Base-by-base conservation (phyloP, 805 yeast genomes). In the Huiozyma sinensis region DNA sequence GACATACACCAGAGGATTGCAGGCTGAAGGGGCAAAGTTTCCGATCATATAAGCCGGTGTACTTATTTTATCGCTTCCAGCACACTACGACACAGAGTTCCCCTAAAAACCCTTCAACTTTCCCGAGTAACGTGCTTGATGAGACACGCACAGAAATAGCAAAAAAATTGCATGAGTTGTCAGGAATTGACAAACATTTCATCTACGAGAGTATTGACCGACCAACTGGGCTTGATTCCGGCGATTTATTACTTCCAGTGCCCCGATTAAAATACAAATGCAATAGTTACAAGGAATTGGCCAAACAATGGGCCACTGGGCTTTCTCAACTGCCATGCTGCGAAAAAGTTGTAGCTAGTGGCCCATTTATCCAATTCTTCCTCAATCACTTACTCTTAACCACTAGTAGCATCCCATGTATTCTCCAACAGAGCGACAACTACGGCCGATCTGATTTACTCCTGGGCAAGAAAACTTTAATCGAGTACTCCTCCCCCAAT, bases 401-500 rank as follows among this genome's bases (percentile, higher is more conserved):
- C 63, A 73, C 79, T 50, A 67, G 81, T 46, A 88, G 86, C 31
- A 68, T 85, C 44, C 80, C 79, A 49, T 89, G 82, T 56, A 68
- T 81, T 37, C 73, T 89, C 53, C 67, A 68, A 41, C 74, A 82
- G 64, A 71, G 70, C 44, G 66, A 70, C 32, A 58, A 60, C 4
- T 92, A 77, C 63, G 98, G 98, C 52, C 67, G 78, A 39, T 70
- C 81, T 54, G 85, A 88, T 40, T 55, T 84, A 44, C 96, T 92
- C 46, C 66, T 66, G 36, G 79, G 78, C 50, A 83, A 87, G 68
- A 81, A 71, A 50, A 72, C 83, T 12, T 56, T 88, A 38, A 74
- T 92, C 55, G 99, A 92, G 66, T 92, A 92, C 59, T 86, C 96
- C 2, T 89, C 97, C 33, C 99, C 99, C 51, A 92, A 92, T 67